Evolutionary conservation across 1,284 basidiomycete genomes (phyloP), one percentile per base, ranked within the genome.

Genomic region (Xanthoconium separans): DNA sequence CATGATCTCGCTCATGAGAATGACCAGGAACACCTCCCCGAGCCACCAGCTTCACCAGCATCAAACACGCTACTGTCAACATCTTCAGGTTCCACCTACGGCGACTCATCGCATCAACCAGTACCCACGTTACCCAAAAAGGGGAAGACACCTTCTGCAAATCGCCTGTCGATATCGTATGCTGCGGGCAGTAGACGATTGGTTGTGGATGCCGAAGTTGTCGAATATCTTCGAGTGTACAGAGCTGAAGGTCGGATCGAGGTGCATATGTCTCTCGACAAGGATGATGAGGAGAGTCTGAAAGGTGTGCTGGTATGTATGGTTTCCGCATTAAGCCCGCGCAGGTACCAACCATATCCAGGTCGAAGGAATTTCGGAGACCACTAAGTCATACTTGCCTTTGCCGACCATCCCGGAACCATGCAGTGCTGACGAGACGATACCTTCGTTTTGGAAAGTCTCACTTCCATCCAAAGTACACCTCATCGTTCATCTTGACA

Each of bases 101-200:
- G 71, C 52, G 70, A 70, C 42, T 57, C 65, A 16, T 58, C 58
- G 2, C 59, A 65, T 36, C 63, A 52, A 44, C 53, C 34, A 44
- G 50, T 13, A 29, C 40, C 39, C n/a, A 30, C 49, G 22, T 42
- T 47, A 36, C 40, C 58, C 13, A 69, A 69, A 51, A 69, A 58
- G 47, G 57, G 59, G n/a, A 69, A 68, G 49, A 72, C 75, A 3
- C 82, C 87, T 9, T 89, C 88, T 44, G 85, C 88, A 27, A 91
- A 91, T 63, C 82, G 88, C n/a, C 72, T 98, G n/a, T 95, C 92
- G 13, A 91, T 98, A 65, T 89, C 96, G 1, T 99, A 96, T 70
- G 93, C 94, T 57, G 87, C 88, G 41, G 93, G 92, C 46, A 86
- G 87, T 53, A 80, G 92, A 53, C 81, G 96, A 36, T 78, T 99